These are phyloP conservation scores for Fusarium drepaniforme DNA, from an alignment of 2,329 filamentous ascomycete genomes.

Conservation along the genomic window DNA sequence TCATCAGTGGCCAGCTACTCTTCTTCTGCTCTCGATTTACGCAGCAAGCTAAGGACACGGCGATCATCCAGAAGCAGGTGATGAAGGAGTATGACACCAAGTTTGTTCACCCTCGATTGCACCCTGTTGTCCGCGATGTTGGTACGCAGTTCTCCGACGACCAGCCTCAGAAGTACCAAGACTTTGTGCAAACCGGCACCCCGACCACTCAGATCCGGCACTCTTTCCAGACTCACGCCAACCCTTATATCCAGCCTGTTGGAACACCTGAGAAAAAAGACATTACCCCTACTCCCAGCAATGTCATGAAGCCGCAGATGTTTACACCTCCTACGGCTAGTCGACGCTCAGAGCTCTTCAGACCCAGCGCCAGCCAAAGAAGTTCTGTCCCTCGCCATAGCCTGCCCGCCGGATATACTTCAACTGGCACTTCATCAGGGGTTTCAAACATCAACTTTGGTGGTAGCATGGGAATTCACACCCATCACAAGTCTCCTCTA, in stretches of 20 bases:
- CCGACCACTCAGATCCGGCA: slow-evolving; percentile 76
- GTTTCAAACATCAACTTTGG: slow-evolving; percentile 60
- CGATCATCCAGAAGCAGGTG: slow-evolving; percentile 90
- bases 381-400: slow-evolving; percentile 49
- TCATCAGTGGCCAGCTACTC: slow-evolving; percentile 83
- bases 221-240: slow-evolving; percentile 84
- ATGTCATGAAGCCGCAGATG: slow-evolving; percentile 54
- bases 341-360: slow-evolving; percentile 52
- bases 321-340: slow-evolving; percentile 56
- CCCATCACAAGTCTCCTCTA: slow-evolving; percentile 84
- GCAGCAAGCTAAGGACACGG: slow-evolving; percentile 87
- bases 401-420: slow-evolving; percentile 49
- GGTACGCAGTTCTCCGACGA: slow-evolving; percentile 79
- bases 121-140: slow-evolving; percentile 81
- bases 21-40: slow-evolving; percentile 80
- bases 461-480: slow-evolving; percentile 84
- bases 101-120: slow-evolving; percentile 91
- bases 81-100: slow-evolving; percentile 97
- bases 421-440: slow-evolving; percentile 44
- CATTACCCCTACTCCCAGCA: slow-evolving; percentile 51
- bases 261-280: slow-evolving; percentile 61
- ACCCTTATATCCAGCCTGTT: slow-evolving; percentile 75
- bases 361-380: slow-evolving; percentile 44
- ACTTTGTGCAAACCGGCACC: slow-evolving; percentile 62
- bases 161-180: slow-evolving; percentile 54